Base-by-base conservation (phyloP, 768 basidiomycete species). In the Lactifluus volemus region DNA sequence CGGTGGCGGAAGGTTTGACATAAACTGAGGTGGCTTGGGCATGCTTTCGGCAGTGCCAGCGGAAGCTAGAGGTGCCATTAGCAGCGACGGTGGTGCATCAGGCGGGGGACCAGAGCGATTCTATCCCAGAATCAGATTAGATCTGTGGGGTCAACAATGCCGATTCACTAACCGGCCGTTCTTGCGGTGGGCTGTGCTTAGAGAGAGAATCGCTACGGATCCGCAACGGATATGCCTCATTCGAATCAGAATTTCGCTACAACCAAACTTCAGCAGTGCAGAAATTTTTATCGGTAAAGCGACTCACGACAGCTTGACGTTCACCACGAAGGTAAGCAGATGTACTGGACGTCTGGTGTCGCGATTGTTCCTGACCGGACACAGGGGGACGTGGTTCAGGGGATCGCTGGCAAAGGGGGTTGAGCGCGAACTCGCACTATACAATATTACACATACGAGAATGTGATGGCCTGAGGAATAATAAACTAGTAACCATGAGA, bases 1-100 rank as follows among this genome's bases (percentile, higher is more conserved):
- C 30, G 56, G 61, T 12, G 56, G 61, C 10, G 61, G 61, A 45
- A 62, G 61, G 50, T 6, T 62, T 38, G 14, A 44, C 51, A 62
- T 34, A 19, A 62, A 62, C 29, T 49, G 51, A 11, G 32, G 56
- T 10, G 29, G 60, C 55, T 30, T 62, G 12, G 61, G 56, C n/a
- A 50, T 17, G 41, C 15, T 17, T 15, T 15, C 41, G 14, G 51
- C 2, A 7, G 34, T 38, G 14, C 45, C 1, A 7, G 34, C 29
- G 9, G 48, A 11, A 3, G 7, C 25, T n/a, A 36, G 14, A 32
- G 29, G 34, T 10, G 51, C 3, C 38, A 36, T 6, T 6, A 11
- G 38, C 38, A 38, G 38, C 30, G 39, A 12, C 1, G 55, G 30
- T 29, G 52, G 44, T 25, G 45, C 19, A 34, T 58, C 47, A 19